These are phyloP conservation scores for Alnus rubra DNA, from an alignment of 306 rosid species.

Conservation along the genomic window DNA sequence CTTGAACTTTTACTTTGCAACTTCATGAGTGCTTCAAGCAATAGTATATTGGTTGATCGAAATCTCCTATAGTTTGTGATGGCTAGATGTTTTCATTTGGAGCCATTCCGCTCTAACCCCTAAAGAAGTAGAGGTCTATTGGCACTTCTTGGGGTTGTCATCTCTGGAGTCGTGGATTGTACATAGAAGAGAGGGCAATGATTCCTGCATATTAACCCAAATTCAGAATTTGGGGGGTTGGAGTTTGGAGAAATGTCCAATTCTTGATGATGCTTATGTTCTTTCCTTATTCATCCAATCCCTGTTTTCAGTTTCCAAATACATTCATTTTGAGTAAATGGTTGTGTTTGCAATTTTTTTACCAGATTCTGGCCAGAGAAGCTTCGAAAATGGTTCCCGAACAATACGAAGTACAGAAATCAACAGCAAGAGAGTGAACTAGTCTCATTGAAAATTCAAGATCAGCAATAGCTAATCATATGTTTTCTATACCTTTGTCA, in stretches of 20 bases:
- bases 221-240: slow-evolving; percentile 6
- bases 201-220: not conserved
- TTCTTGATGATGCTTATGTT: slow-evolving; percentile 8
- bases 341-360: slow-evolving; percentile 15
- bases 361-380: slow-evolving; percentile 86
- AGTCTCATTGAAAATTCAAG: slow-evolving; percentile 54
- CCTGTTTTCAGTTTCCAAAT: not conserved
- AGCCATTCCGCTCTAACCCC: not conserved
- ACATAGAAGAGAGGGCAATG: not conserved
- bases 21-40: not conserved
- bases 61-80: not conserved
- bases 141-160: not conserved
- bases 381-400: slow-evolving; percentile 72
- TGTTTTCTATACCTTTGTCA: slow-evolving; percentile 25
- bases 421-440: slow-evolving; percentile 81
- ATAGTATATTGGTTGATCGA: not conserved
- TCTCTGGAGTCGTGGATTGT: too few relatives aligned
- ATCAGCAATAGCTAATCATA: slow-evolving; percentile 42
- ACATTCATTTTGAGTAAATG: slow-evolving; percentile 13
- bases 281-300: slow-evolving; percentile 4
- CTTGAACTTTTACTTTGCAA: not conserved
- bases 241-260: slow-evolving; percentile 9
- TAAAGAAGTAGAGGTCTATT: not conserved
- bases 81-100: not conserved
- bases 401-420: slow-evolving; percentile 60